phyloP scores from a whole-genome alignment of 2,329 filamentous ascomycete genomes.

The Tolypocladium tundrense region DNA sequence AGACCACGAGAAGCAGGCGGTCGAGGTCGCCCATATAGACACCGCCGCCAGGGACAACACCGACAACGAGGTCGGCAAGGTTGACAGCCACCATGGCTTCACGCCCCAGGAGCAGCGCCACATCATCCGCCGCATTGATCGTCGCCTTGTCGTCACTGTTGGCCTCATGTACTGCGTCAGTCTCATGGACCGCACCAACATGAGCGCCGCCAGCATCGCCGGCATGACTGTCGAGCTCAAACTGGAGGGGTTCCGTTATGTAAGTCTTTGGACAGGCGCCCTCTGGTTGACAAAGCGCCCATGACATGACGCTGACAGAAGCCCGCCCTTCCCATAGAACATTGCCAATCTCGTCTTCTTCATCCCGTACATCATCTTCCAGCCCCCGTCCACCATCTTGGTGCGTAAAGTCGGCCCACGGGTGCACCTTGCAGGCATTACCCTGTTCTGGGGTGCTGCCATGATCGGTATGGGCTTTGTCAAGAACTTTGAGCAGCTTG shows the following conservation, averaged over 20 bases:
- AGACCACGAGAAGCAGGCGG: constrained; percentile 12
- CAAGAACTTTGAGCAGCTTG: constrained; percentile 37
- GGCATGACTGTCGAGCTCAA: constrained; percentile 42
- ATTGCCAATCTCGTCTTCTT: constrained; percentile 66
- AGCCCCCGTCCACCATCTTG: constrained; percentile 60
- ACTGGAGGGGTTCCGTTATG: constrained; percentile 35
- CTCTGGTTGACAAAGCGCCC: neutral
- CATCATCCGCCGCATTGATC: constrained; percentile 62
- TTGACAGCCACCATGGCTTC: constrained; percentile 34
- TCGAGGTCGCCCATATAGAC: constrained; percentile 15
- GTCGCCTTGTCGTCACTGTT: constrained; percentile 49
- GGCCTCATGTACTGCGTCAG: constrained; percentile 64
- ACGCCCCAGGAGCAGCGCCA: constrained; percentile 51
- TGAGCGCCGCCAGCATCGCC: constrained; percentile 63
- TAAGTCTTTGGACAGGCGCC: constrained; percentile 12
- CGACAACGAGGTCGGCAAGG: constrained; percentile 21
- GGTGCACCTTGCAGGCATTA: constrained; percentile 42
- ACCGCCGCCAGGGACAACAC: constrained; percentile 10
- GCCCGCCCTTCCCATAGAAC: constrained; percentile 24
- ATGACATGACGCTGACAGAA: neutral
- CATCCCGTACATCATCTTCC: constrained; percentile 61
- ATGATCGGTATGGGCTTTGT: constrained; percentile 60
- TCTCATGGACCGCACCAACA: constrained; percentile 71
- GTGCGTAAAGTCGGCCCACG: constrained; percentile 57
- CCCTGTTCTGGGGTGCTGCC: constrained; percentile 46